These are phyloP conservation scores for Gymnopilus dilepis DNA, from an alignment of 768 basidiomycete species.

Conservation along the genomic window DNA sequence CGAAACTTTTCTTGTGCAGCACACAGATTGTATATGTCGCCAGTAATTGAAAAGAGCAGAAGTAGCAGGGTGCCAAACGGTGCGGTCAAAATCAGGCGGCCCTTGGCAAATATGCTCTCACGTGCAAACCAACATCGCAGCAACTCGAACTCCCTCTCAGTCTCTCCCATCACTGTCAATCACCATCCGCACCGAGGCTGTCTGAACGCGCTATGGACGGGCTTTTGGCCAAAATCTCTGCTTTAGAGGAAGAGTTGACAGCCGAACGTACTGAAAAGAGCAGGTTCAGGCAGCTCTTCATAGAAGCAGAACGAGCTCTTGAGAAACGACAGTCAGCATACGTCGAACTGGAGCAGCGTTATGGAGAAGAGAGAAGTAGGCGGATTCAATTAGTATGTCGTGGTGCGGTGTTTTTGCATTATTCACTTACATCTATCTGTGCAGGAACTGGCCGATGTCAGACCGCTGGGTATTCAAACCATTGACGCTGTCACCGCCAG, in stretches of 20 bases:
- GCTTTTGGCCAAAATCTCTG: not conserved
- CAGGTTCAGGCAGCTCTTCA: conserved; percentile 1
- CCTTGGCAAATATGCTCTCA: too few species aligned
- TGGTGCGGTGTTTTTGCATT: not conserved
- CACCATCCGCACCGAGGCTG: not conserved
- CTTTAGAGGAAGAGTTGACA: conserved; percentile 6
- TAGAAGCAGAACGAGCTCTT: conserved; percentile 8
- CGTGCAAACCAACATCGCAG: too few species aligned
- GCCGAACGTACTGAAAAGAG: conserved; percentile 3
- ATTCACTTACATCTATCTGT: too few species aligned
- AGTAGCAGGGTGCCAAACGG: too few species aligned
- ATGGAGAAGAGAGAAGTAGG: conserved; percentile 15
- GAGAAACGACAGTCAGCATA: conserved; percentile 5
- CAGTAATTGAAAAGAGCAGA: too few species aligned
- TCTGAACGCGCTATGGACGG: not conserved
- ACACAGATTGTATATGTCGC: too few species aligned
- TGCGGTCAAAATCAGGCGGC: too few species aligned
- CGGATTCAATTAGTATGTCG: not conserved
- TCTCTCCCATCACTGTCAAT: too few species aligned
- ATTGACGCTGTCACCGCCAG: too few species aligned
- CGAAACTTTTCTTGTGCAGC: too few species aligned
- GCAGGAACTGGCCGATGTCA: not conserved
- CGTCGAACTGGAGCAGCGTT: conserved; percentile 9
- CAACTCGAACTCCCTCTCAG: too few species aligned
- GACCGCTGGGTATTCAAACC: too few species aligned